Base-by-base conservation (phyloP, 176 grass and related monocot genomes). In the Pontederia paniculata region DNA sequence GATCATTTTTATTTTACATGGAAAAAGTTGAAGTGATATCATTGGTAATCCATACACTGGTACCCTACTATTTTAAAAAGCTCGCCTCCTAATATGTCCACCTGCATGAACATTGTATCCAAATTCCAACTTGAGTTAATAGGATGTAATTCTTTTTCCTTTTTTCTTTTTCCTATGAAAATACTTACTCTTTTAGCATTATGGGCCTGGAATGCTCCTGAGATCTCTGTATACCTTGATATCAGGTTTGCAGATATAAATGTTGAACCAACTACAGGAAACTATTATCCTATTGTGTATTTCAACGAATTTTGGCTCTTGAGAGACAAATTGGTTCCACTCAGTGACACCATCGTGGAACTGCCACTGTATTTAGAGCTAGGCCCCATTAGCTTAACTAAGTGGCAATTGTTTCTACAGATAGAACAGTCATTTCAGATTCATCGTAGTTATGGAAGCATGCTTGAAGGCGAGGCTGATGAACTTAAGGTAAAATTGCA, bases 241-340 rank as follows among this genome's bases (percentile, higher is more conserved):
- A 16, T 65, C 65, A 81, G 23, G 60, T 54, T 21, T 74, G 50
- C 75, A 99, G 94, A 85, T 78, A 52, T 99, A 77, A 91, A 93
- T 54, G 75, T 88, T 58, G 87, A 93, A 41, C 72, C 75, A 64
- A 52, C 59, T 56, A 77, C 83, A 52, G 47, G 55, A 23, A 71
- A 74, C 50, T 99, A 99, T 76, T 99, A 80, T 65, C 87, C 94
- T 52, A 93, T 83, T 46, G 66, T 93, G 16, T 99, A 75, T 72
- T 98, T 93, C 64, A 98, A 98, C 44, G 94, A 98, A 65, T 98
- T 98, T 78, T 98, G 94, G 94, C 80, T 98, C 15, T 54, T 98
- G 70, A 91, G 75, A 57, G 94, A 98, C 50, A 98, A 93, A 83
- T 69, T 98, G 66, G 82, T 82, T 62, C 72, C 83, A 44, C 65